Evolutionary conservation across 495 filamentous ascomycete genomes (phyloP).

Genomic region (Platismatia glauca): DNA sequence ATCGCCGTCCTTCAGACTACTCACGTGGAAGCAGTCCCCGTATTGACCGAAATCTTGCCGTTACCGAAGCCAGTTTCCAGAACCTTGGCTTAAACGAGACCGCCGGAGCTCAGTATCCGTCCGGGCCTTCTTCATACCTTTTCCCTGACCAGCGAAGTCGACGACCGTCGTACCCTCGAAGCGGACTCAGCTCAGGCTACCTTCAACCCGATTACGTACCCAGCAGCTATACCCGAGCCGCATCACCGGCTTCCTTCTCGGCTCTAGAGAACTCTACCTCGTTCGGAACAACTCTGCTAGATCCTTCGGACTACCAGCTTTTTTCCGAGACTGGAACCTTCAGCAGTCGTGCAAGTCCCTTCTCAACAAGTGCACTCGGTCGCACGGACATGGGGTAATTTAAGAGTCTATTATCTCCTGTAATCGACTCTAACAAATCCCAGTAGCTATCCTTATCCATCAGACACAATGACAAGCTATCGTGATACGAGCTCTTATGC

Average conservation of each 20-base stretch:
- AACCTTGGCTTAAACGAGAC: constrained; percentile 22
- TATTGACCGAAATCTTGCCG: constrained; percentile 18
- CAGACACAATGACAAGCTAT: constrained; percentile 13
- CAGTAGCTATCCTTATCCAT: constrained; percentile 10
- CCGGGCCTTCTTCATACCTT: constrained; percentile 16
- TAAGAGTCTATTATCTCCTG: background rate
- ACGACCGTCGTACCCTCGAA: constrained; percentile 11
- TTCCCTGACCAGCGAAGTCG: constrained; percentile 7
- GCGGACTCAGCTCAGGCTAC: constrained; percentile 13
- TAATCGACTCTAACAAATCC: background rate
- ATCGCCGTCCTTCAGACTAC: constrained; percentile 22
- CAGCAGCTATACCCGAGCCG: constrained; percentile 14
- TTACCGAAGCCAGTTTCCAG: constrained; percentile 26
- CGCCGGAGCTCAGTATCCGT: constrained; percentile 15
- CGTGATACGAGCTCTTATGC: constrained; percentile 15
- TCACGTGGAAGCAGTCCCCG: constrained; percentile 22
- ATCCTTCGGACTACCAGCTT: constrained; percentile 15
- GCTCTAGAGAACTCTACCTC: constrained; percentile 11
- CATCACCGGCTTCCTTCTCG: constrained; percentile 14
- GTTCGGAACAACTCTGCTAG: constrained; percentile 12
- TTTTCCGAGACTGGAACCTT: constrained; percentile 14
- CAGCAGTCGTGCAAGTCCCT: constrained; percentile 9
- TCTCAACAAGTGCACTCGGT: constrained; percentile 8
- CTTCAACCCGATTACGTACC: constrained; percentile 16
- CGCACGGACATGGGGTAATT: constrained; percentile 19